Evolutionary conservation across 2,329 filamentous ascomycete genomes (phyloP), one percentile per base, ranked within the genome.

Genomic region (Aspergillus niger): DNA sequence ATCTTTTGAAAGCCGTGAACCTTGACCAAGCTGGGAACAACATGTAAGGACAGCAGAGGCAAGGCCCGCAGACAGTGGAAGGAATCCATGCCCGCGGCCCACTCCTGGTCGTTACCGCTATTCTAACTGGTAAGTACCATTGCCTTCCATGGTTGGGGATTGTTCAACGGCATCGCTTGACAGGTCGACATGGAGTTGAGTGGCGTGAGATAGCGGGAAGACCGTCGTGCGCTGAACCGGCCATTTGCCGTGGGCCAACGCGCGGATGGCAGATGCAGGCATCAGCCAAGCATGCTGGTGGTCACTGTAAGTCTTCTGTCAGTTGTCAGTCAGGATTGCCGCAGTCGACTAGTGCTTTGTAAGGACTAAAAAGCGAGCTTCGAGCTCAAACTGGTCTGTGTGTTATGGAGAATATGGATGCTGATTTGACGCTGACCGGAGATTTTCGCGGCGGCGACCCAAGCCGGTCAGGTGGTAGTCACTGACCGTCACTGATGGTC

Each of bases 401-500:
- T 58, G 55, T 58, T 11, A 13, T 28, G 47, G 39, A 54, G 44
- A 30, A 44, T 22, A 47, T 48, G n/a, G 17, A 28, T 8, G 61
- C 41, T 66, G 64, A 66, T 66, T 65, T 63, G 64, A 67, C 39
- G 48, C 32, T 17, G 47, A 20, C 60, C 64, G 65, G 66, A 61
- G 52, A 63, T 58, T 67, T 66, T 55, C 48, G 8, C 47, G 43
- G 51, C 26, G 38, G 52, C 41, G 47, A 52, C 39, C 56, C 32
- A 44, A 49, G 43, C 39, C 39, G 62, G 61, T 65, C 56, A 61
- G 55, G 56, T 61, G 44, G 60, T 61, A 61, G 64, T 69, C 67
- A 69, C 58, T 68, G 66, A 60, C 65, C 61, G 59, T 66, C 67
- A 69, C 60, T 65, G 67, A 67, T 56, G 49, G 50, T 30, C 59